A percentile compares a stretch with the other conserved stretches of the same genome.
These are phyloP conservation scores for Salix arbutifolia DNA, from an alignment of 345 rosid genomes.

Conservation along the genomic window DNA sequence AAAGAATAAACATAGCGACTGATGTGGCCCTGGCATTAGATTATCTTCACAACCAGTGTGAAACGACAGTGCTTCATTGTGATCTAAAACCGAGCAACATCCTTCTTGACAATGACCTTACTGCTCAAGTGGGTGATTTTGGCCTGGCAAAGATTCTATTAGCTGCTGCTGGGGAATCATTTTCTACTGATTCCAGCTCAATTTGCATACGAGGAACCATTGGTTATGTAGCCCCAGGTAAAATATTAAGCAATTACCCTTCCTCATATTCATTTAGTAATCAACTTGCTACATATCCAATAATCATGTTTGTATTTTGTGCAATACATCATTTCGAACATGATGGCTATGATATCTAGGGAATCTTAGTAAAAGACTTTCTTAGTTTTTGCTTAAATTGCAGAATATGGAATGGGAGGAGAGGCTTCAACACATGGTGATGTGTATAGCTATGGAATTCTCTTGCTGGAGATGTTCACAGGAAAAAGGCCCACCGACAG, in stretches of 20 bases:
- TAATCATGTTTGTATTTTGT: too few species aligned
- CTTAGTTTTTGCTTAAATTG: too few species aligned
- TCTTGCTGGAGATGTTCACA: slow-evolving; percentile 9
- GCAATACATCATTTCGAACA: too few species aligned
- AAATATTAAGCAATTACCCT: background rate
- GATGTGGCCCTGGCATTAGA: slow-evolving; percentile 18
- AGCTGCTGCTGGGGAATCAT: background rate
- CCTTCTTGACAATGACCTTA: slow-evolving; percentile 14
- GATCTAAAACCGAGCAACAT: slow-evolving; percentile 24
- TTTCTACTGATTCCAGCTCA: background rate
- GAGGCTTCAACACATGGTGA: too few species aligned
- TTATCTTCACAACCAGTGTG: slow-evolving; percentile 21
- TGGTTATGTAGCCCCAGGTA: slow-evolving; percentile 26
- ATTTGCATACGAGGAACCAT: slow-evolving; percentile 16
- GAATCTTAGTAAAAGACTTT: too few species aligned
- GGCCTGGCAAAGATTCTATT: slow-evolving; percentile 15
- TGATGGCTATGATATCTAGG: too few species aligned
- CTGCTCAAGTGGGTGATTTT: slow-evolving; percentile 16
- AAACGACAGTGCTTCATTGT: slow-evolving; percentile 14
- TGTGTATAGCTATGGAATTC: slow-evolving; percentile 20
- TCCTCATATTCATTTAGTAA: background rate
- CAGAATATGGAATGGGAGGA: too few species aligned
- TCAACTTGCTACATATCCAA: too few species aligned
- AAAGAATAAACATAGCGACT: slow-evolving; percentile 6
- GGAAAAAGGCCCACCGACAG: too few species aligned